A percentile compares a stretch with the other conserved stretches of the same genome.
phyloP scores from a whole-genome alignment of 352 stramenopile genomes.

The Phytophthora agathidicida region DNA sequence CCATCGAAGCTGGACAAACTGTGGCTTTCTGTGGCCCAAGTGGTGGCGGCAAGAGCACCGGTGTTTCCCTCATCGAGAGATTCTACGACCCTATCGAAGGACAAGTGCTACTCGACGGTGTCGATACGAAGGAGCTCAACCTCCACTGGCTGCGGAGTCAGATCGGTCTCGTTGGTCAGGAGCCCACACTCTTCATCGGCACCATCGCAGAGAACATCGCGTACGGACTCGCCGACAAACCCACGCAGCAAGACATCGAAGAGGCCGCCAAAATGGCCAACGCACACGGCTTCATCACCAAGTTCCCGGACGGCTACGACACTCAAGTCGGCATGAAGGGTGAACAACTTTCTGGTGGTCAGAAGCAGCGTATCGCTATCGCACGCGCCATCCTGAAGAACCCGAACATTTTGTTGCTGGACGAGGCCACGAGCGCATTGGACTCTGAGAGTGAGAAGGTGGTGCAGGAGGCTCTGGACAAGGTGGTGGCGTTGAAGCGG shows the following conservation, averaged over 20 bases:
- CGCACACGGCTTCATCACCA: conserved; percentile 91
- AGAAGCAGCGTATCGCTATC: conserved; percentile 91
- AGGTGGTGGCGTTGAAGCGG: conserved; percentile 53
- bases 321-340: conserved; percentile 95
- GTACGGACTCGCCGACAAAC: conserved; percentile 42
- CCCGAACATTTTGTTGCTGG: conserved; percentile 88
- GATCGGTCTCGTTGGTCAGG: conserved; percentile 66
- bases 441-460: conserved; percentile 85
- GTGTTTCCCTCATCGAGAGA: conserved; percentile 50
- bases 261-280: conserved; percentile 91
- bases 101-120: conserved; percentile 76
- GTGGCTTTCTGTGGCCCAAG: conserved; percentile 62
- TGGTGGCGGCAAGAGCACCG: conserved; percentile 55
- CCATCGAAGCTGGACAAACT: conserved; percentile 65
- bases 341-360: conserved; percentile 72
- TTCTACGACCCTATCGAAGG: conserved; percentile 70
- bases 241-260: conserved; percentile 69
- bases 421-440: conserved; percentile 91
- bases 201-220: conserved; percentile 68
- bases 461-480: conserved; percentile 82
- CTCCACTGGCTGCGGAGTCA: conserved; percentile 54
- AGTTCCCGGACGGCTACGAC: conserved; percentile 91
- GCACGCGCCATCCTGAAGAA: conserved; percentile 91
- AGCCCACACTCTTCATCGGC: conserved; percentile 65
- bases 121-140: conserved; percentile 74